These are phyloP conservation scores for Floccularia luteovirens DNA, from an alignment of 768 basidiomycete genomes.

Conservation along the genomic window DNA sequence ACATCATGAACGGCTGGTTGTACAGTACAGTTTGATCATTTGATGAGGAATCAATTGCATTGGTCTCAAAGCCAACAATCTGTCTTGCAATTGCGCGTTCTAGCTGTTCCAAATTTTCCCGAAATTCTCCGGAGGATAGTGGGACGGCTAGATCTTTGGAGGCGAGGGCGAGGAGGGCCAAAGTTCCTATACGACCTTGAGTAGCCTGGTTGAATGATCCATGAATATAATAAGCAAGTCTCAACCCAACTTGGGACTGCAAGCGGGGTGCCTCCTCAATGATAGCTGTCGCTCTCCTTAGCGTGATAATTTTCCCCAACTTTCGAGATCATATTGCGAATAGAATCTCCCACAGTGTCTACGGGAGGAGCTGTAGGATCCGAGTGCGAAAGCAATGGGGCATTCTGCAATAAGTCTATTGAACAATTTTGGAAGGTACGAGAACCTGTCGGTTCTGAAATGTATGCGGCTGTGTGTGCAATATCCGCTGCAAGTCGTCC, in stretches of 20 bases:
- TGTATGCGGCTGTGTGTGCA: slow-evolving; percentile 76
- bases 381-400: slow-evolving; percentile 53
- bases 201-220: slow-evolving; percentile 37
- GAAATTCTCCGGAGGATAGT: slow-evolving; percentile 40
- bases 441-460: slow-evolving; percentile 33
- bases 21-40: slow-evolving; percentile 51
- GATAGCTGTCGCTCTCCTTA: slow-evolving; percentile 51
- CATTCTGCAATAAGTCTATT: slow-evolving; percentile 43
- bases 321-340: slow-evolving; percentile 64
- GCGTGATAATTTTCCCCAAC: slow-evolving; percentile 73
- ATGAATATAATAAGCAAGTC: slow-evolving; percentile 55
- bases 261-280: slow-evolving; percentile 30
- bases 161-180: slow-evolving; percentile 49
- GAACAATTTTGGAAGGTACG: slow-evolving; percentile 40
- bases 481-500: slow-evolving; percentile 69
- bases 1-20: slow-evolving; percentile 68
- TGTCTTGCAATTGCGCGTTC: slow-evolving; percentile 79
- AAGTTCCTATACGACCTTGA: slow-evolving; percentile 53
- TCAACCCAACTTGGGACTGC: slow-evolving; percentile 29
- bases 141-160: slow-evolving; percentile 35
- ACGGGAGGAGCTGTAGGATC: slow-evolving; percentile 24
- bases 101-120: slow-evolving; percentile 50
- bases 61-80: slow-evolving; percentile 76
- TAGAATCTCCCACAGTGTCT: slow-evolving; percentile 51
- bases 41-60: slow-evolving; percentile 28